phyloP scores from a whole-genome alignment of 352 stramenopile genomes.

The Globisporangium iwayamae region DNA sequence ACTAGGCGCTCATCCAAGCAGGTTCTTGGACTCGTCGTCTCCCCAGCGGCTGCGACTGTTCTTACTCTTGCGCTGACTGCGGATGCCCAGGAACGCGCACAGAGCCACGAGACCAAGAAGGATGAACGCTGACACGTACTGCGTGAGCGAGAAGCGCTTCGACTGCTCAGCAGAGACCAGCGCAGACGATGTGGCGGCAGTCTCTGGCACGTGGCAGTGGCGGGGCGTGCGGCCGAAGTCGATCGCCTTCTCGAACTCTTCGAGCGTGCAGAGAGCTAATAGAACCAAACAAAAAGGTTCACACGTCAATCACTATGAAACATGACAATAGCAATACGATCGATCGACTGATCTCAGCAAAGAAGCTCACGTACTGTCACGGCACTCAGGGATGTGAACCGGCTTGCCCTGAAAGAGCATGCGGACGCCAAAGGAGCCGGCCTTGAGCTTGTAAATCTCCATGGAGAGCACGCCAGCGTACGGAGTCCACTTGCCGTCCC shows the following conservation, averaged over 20 bases:
- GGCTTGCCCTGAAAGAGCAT: constrained; percentile 77
- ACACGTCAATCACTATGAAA: neutral
- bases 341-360: neutral
- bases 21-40: constrained; percentile 17
- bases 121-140: constrained; percentile 55
- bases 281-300: neutral
- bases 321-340: neutral
- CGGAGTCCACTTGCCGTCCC: constrained; percentile 80
- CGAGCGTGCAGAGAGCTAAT: constrained; percentile 54
- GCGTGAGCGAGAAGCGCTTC: constrained; percentile 20
- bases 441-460: constrained; percentile 81
- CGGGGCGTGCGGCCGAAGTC: constrained; percentile 53
- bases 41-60: constrained; percentile 11
- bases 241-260: constrained; percentile 54
- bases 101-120: constrained; percentile 58
- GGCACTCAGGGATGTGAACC: constrained; percentile 63
- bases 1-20: constrained; percentile 18
- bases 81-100: constrained; percentile 42
- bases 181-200: constrained; percentile 19
- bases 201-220: constrained; percentile 40
- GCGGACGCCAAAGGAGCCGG: constrained; percentile 44
- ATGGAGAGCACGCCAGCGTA: constrained; percentile 76
- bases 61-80: constrained; percentile 29
- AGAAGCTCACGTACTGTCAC: constrained; percentile 48
- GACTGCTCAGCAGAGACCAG: constrained; percentile 16